Evolutionary conservation across 257 asterid genomes (phyloP).

Genomic region (Forsythia suspensa): DNA sequence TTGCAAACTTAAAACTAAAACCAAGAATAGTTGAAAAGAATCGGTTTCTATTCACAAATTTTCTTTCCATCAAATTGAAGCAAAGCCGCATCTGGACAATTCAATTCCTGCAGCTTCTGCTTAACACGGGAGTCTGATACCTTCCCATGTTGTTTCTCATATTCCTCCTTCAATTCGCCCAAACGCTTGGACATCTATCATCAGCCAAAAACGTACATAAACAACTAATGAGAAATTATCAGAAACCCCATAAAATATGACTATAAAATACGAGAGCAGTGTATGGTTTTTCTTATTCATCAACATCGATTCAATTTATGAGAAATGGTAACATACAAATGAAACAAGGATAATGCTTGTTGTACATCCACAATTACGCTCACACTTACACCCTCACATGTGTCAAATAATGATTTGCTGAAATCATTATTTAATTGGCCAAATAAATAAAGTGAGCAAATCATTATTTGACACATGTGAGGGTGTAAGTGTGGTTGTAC

Average conservation of each 20-base stretch:
- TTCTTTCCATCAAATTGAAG: background rate
- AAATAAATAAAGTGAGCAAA: too few relatives aligned
- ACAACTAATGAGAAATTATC: background rate
- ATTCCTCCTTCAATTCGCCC: conserved; percentile 66
- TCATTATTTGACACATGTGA: too few relatives aligned
- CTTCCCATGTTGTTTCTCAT: conserved; percentile 62
- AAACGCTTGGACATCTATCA: conserved; percentile 68
- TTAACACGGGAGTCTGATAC: conserved; percentile 37
- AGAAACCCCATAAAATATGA: background rate
- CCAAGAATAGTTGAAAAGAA: conserved; percentile 23
- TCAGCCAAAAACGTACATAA: background rate
- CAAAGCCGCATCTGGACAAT: background rate
- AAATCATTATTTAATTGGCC: too few relatives aligned
- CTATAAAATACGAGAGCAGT: background rate
- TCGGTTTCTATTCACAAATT: conserved; percentile 25
- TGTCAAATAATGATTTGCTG: too few relatives aligned
- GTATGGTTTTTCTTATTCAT: too few relatives aligned
- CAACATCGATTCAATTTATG: too few relatives aligned
- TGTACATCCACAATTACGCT: too few relatives aligned
- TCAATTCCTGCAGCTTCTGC: conserved; percentile 46
- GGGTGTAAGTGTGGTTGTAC: too few relatives aligned
- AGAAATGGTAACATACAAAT: too few relatives aligned
- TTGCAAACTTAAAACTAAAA: background rate
- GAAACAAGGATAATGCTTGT: too few relatives aligned
- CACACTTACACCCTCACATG: too few relatives aligned